phyloP scores from a whole-genome alignment of 2,329 filamentous ascomycete genomes.

The Capronia americana region DNA sequence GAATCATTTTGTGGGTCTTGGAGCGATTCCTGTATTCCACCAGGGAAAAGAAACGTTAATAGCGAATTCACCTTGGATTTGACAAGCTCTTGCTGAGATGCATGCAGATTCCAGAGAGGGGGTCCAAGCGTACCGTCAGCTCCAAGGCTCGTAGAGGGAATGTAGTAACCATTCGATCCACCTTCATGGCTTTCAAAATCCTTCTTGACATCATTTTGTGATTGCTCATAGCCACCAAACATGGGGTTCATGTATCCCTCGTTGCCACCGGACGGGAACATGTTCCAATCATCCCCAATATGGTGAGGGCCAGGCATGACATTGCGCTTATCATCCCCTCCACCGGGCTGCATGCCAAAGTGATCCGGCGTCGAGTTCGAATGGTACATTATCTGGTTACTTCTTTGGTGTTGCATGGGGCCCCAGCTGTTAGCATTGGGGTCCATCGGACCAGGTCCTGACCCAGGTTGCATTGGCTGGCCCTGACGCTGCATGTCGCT shows the following conservation, averaged over 20 bases:
- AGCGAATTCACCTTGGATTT: constrained; percentile 54
- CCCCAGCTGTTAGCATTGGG: constrained; percentile 45
- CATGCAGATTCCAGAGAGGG: constrained; percentile 54
- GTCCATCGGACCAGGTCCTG: constrained; percentile 33
- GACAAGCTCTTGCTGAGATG: constrained; percentile 60
- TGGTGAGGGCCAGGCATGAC: constrained; percentile 64
- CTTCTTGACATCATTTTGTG: constrained; percentile 65
- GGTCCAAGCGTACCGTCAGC: constrained; percentile 55
- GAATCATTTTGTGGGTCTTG: constrained; percentile 61
- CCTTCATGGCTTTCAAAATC: constrained; percentile 58
- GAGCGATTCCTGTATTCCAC: constrained; percentile 64
- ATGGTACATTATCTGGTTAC: constrained; percentile 45
- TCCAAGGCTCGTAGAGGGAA: constrained; percentile 55
- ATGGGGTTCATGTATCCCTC: constrained; percentile 68
- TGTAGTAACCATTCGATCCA: constrained; percentile 56
- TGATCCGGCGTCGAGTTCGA: constrained; percentile 38
- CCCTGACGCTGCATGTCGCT: constrained; percentile 38
- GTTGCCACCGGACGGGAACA: constrained; percentile 77
- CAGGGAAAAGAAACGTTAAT: constrained; percentile 63
- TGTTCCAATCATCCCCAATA: constrained; percentile 73
- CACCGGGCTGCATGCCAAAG: constrained; percentile 36
- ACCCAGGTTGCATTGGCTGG: constrained; percentile 36
- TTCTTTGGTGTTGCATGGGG: constrained; percentile 52
- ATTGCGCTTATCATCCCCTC: constrained; percentile 50
- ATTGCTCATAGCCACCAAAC: constrained; percentile 72